Percentiles rank a stretch among this genome's conserved stretches.
phyloP scores from a whole-genome alignment of 2,329 filamentous ascomycete genomes.

The Claviceps pazoutovae region DNA sequence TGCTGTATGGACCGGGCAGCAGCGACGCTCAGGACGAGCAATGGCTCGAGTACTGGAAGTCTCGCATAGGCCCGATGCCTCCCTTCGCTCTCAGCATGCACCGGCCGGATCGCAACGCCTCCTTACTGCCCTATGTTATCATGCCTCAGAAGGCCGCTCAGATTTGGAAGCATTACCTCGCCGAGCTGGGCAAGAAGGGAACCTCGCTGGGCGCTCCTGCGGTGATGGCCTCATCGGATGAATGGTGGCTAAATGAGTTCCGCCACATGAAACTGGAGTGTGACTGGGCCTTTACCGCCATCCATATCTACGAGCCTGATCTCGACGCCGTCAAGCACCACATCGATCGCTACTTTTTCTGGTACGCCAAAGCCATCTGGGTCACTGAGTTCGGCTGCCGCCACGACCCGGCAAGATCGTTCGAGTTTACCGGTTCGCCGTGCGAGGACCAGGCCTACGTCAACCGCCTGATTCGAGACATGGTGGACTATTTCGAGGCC shows the following conservation, averaged over 20 bases:
- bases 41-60: too few relatives aligned
- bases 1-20: too few relatives aligned
- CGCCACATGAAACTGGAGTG: neutral
- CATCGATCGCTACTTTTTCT: neutral
- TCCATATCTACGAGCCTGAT: neutral
- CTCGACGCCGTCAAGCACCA: neutral
- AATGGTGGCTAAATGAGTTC: neutral
- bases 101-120: neutral
- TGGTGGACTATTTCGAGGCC: neutral
- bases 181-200: neutral
- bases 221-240: neutral
- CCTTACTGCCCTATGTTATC: neutral
- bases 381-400: neutral
- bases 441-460: neutral
- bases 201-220: neutral
- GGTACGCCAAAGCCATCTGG: neutral
- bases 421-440: neutral
- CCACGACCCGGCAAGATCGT: neutral
- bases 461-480: neutral
- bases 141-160: neutral
- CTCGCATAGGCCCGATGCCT: neutral
- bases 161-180: neutral
- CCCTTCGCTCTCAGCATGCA: neutral
- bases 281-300: neutral
- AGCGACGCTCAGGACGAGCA: too few relatives aligned